Conservation (phyloP, 2,329 filamentous ascomycete genomes). For the Stachybotrys chlorohalonatus region DNA sequence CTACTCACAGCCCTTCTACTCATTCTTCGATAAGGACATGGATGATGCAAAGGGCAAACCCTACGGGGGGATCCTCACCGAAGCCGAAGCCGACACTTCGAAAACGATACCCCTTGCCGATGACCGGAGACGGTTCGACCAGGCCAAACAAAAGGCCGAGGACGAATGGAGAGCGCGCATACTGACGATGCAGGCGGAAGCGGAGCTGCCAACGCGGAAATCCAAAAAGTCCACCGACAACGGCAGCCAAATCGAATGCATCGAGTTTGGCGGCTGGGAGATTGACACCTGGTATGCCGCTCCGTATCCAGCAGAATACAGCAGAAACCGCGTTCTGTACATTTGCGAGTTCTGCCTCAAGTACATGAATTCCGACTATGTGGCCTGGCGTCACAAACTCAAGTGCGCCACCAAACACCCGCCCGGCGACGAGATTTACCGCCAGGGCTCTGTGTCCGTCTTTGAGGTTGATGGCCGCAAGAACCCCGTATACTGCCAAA, state of each 20-base stretch:
- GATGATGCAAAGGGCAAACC: slow-evolving; percentile 89
- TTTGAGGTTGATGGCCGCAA: slow-evolving; percentile 97
- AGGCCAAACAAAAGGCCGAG: slow-evolving; percentile 83
- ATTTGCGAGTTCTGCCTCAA: slow-evolving; percentile 99
- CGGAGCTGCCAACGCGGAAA: slow-evolving; percentile 54
- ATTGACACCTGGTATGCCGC: slow-evolving; percentile 99
- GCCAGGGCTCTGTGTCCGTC: slow-evolving; percentile 81
- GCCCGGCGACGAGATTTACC: slow-evolving; percentile 95
- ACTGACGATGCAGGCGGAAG: slow-evolving; percentile 51
- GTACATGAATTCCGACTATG: slow-evolving; percentile 99
- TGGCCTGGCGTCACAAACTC: slow-evolving; percentile 93
- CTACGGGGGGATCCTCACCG: slow-evolving; percentile 86
- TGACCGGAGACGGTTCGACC: slow-evolving; percentile 81
- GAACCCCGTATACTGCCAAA: slow-evolving; percentile 97
- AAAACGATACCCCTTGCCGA: slow-evolving; percentile 73
- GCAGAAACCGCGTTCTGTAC: slow-evolving; percentile 89
- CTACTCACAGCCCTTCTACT: slow-evolving; percentile 75
- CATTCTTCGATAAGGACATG: slow-evolving; percentile 79
- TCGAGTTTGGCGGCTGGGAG: slow-evolving; percentile 95
- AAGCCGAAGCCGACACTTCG: slow-evolving; percentile 82
- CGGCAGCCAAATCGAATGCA: slow-evolving; percentile 95
- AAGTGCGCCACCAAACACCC: slow-evolving; percentile 97
- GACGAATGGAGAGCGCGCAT: slow-evolving; percentile 74
- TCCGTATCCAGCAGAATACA: slow-evolving; percentile 97
- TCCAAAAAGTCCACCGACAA: slow-evolving; percentile 71